These are phyloP conservation scores for Ascochyta rabiei DNA, from an alignment of 2,329 filamentous ascomycete species.

Conservation along the genomic window DNA sequence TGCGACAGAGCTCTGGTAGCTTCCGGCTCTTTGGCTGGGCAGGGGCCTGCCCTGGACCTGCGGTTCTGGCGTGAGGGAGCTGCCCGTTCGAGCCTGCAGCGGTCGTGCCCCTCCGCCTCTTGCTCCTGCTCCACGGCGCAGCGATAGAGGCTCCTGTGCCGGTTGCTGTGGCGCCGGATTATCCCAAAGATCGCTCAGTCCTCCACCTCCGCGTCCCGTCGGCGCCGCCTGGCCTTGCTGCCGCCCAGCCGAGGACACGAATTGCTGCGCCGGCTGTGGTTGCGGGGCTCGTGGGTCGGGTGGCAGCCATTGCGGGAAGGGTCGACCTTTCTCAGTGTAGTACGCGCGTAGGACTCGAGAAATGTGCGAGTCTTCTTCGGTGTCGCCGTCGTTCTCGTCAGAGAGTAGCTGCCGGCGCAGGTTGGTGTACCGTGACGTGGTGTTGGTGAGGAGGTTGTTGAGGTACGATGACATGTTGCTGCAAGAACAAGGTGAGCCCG, in stretches of 20 bases:
- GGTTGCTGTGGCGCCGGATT: conserved; percentile 46
- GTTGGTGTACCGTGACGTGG: conserved; percentile 62
- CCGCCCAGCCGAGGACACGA: conserved; percentile 55
- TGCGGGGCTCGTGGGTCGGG: conserved; percentile 79
- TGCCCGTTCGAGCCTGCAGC: conserved; percentile 37
- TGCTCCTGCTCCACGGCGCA: conserved; percentile 53
- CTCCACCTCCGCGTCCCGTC: conserved; percentile 47
- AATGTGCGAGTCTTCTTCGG: conserved; percentile 89
- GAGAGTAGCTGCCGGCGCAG: conserved; percentile 71
- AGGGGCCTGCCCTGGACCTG: conserved; percentile 62
- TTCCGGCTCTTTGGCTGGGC: conserved; percentile 75
- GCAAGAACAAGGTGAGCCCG: not conserved
- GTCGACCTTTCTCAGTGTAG: conserved; percentile 85
- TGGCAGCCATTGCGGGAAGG: conserved; percentile 85
- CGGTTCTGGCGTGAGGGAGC: conserved; percentile 42
- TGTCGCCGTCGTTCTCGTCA: conserved; percentile 60
- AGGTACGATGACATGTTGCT: conserved; percentile 71
- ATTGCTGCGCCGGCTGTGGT: conserved; percentile 57
- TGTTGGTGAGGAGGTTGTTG: conserved; percentile 69
- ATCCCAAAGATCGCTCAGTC: conserved; percentile 67
- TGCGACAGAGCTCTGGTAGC: conserved; percentile 67
- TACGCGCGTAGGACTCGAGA: conserved; percentile 91
- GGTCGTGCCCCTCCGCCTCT: conserved; percentile 45
- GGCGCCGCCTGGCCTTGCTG: conserved; percentile 36
- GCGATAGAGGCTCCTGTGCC: conserved; percentile 50